Percentiles rank a stretch among this genome's conserved stretches.
Conservation (phyloP, 2,329 filamentous ascomycete species). For the Aplosporella prunicola region DNA sequence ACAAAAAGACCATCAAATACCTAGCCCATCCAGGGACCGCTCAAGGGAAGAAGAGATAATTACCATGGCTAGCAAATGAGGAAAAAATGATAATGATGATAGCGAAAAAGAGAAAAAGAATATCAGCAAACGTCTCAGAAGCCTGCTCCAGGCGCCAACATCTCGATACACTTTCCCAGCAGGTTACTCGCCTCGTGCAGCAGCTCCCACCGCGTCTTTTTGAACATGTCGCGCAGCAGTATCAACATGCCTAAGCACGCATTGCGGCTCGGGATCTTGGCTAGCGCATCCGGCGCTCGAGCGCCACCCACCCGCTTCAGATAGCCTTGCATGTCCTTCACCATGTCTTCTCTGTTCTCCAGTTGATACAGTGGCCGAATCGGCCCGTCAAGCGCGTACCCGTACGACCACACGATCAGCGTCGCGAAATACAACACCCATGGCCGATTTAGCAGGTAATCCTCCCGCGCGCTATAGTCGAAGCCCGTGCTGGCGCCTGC, state of each 20-base stretch:
- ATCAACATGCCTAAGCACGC: slow-evolving; percentile 71
- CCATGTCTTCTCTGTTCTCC: slow-evolving; percentile 53
- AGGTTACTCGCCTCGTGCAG: slow-evolving; percentile 77
- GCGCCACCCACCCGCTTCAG: slow-evolving; percentile 64
- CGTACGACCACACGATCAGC: slow-evolving; percentile 91
- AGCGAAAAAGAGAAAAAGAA: not conserved
- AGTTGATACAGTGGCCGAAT: slow-evolving; percentile 47
- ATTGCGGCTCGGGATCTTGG: slow-evolving; percentile 65
- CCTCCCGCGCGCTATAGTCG: slow-evolving; percentile 71
- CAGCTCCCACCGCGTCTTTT: slow-evolving; percentile 80
- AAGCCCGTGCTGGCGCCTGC: slow-evolving; percentile 22
- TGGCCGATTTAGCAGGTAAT: slow-evolving; percentile 80
- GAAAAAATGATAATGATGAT: not conserved
- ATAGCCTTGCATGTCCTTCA: slow-evolving; percentile 70
- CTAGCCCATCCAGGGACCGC: not conserved
- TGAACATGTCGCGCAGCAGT: slow-evolving; percentile 72
- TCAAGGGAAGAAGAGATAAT: too few relatives aligned
- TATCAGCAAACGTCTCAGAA: not conserved
- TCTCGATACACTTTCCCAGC: slow-evolving; percentile 69
- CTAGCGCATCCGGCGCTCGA: slow-evolving; percentile 66
- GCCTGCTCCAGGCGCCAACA: slow-evolving; percentile 28
- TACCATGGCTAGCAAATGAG: not conserved
- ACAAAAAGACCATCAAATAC: not conserved
- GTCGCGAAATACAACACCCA: slow-evolving; percentile 94
- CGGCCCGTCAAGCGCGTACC: slow-evolving; percentile 79